Percentiles rank a stretch among this genome's conserved stretches.
These are phyloP conservation scores for Tylopilus cervinicoccineus DNA, from an alignment of 768 basidiomycete species.

Conservation along the genomic window DNA sequence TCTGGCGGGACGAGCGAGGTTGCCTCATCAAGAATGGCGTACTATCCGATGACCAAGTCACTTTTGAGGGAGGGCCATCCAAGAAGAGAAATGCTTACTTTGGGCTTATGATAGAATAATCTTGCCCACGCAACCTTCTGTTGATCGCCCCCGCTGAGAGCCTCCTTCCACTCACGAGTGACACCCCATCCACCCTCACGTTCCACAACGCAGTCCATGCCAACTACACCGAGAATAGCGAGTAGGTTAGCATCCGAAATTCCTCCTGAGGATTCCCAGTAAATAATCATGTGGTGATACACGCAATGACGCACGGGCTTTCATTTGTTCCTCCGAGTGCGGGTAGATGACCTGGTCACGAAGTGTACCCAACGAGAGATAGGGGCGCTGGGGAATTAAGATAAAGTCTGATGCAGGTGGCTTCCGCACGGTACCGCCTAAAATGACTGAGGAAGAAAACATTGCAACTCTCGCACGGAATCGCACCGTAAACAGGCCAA, in stretches of 20 bases:
- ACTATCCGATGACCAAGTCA: conserved; percentile 43
- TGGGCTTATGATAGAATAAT: conserved; percentile 92
- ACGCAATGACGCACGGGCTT: conserved; percentile 48
- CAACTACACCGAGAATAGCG: conserved; percentile 67
- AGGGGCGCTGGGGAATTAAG: conserved; percentile 93
- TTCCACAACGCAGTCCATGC: conserved; percentile 84
- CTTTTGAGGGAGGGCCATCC: background rate
- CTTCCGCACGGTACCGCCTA: conserved; percentile 78
- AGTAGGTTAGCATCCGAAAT: conserved; percentile 73
- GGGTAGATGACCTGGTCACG: conserved; percentile 98
- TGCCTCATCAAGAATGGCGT: conserved; percentile 95
- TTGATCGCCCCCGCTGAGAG: conserved; percentile 92
- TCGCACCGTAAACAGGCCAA: conserved; percentile 71
- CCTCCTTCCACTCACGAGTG: conserved; percentile 89
- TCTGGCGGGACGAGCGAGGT: conserved; percentile 92
- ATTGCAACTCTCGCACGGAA: background rate
- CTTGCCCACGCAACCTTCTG: conserved; percentile 97
- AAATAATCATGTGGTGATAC: background rate
- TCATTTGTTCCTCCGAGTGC: conserved; percentile 78
- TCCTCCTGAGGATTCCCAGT: conserved; percentile 44
- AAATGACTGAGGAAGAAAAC: conserved; percentile 11
- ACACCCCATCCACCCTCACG: conserved; percentile 96
- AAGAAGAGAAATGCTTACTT: conserved; percentile 43
- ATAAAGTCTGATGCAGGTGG: conserved; percentile 87
- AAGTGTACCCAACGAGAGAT: conserved; percentile 89